These are phyloP conservation scores for Ustilago shanxiensis DNA, from an alignment of 1,284 basidiomycete species.

Conservation along the genomic window DNA sequence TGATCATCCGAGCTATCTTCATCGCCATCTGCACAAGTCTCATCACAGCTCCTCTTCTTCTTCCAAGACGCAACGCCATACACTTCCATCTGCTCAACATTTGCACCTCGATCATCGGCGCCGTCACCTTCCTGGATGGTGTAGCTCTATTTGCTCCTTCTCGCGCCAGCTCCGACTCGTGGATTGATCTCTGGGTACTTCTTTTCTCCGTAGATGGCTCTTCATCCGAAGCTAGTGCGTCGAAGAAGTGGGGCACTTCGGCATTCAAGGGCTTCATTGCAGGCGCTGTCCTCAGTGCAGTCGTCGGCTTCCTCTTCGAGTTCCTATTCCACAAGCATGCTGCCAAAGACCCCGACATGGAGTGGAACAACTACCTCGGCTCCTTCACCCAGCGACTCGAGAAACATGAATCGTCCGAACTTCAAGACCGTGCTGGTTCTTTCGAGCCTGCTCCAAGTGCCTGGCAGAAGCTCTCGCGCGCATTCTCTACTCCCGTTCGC, in stretches of 20 bases:
- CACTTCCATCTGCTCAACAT: slow-evolving; percentile 59
- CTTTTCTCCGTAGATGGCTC: slow-evolving; percentile 52
- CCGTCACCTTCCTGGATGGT: slow-evolving; percentile 57
- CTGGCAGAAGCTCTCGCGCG: slow-evolving; percentile 43
- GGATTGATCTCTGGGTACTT: slow-evolving; percentile 62
- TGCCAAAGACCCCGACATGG: slow-evolving; percentile 54
- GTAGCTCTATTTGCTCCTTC: slow-evolving; percentile 59
- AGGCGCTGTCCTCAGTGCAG: slow-evolving; percentile 48
- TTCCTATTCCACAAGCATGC: slow-evolving; percentile 55
- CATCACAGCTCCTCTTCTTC: slow-evolving; percentile 55
- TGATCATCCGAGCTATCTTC: slow-evolving; percentile 56
- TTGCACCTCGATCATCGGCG: slow-evolving; percentile 59
- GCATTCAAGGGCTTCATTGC: slow-evolving; percentile 65
- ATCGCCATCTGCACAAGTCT: slow-evolving; percentile 49
- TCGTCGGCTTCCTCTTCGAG: slow-evolving; percentile 58
- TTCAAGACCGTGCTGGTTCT: slow-evolving; percentile 42
- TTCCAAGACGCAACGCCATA: slow-evolving; percentile 35
- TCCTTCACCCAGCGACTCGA: slow-evolving; percentile 52
- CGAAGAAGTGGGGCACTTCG: slow-evolving; percentile 54
- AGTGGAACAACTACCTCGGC: slow-evolving; percentile 65
- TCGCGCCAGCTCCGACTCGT: slow-evolving; percentile 39
- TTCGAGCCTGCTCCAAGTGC: slow-evolving; percentile 56
- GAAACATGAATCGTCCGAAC: slow-evolving; percentile 17
- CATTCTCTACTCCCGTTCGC: slow-evolving; percentile 20
- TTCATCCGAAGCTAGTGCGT: slow-evolving; percentile 25